Base-by-base conservation (phyloP, 352 stramenopile genomes). In the Pythium pyrilobum region DNA sequence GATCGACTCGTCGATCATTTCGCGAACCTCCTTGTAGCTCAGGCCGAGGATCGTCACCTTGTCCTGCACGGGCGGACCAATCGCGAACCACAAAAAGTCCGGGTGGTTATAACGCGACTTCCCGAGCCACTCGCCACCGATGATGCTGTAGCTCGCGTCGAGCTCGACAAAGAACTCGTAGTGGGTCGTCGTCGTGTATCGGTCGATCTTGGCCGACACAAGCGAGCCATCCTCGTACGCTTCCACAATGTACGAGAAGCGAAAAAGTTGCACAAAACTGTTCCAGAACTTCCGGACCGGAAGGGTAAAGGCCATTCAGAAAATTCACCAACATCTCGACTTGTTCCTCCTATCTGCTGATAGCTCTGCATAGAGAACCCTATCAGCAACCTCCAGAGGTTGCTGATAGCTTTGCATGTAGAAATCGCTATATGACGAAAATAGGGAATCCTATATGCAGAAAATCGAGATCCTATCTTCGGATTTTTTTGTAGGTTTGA, bases 101-200 rank as follows among this genome's bases (percentile, higher is more conserved):
- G 73, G 69, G 56, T 88, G 77, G 41, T 74, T 71, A 10, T 59
- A 49, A 34, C 69, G 79, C 33, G 74, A 81, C 4, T 59, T 66
- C 10, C 59, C 67, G 25, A 88, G 29, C 77, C 77, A 88, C 50
- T 88, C 77, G 4, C 77, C 77, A 32, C 77, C 77, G 7, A 86
- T 65, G 57, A 88, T 80, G 42, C 78, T 62, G 50, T 81, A 74
- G 8, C 49, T 64, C 13, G 61, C 65, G 55, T 89, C 70, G 31
- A 74, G 74, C 64, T 89, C 79, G 11, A 89, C 61, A 5, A 87
- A 29, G 47, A 85, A 87, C 39, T 82, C 48, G 63, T 87, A 85
- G 56, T 87, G 70, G 10, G 55, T 63, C 41, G 46, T 70, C 18
- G 64, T 69, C 15, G 72, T 87, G 50, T 66, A 68, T 34, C 67